Base-by-base conservation (phyloP, 768 basidiomycete species). In the Cystofilobasidium bisporidii region DNA sequence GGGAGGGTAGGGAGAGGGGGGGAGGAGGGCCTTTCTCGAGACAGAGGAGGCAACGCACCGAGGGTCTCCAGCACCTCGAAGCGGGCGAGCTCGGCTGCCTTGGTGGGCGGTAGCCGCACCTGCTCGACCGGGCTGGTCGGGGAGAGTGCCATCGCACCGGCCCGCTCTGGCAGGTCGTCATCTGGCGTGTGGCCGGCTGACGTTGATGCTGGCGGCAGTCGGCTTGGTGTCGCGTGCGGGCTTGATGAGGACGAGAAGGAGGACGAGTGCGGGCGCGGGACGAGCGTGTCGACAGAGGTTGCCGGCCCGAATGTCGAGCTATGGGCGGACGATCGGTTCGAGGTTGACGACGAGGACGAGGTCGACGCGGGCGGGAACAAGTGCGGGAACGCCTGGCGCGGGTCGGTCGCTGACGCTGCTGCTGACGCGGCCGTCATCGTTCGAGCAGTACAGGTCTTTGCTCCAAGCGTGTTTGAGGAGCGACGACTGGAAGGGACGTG, bases 41-140 rank as follows among this genome's bases (percentile, higher is more conserved):
- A 14, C 12, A n/a, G 18, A 38, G n/a, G 3, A n/a, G 41, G n/a
- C 24, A 10, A 63, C 74, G 64, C 33, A 75, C 75, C 75, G 17
- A 80, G 72, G 2, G 79, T 80, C 58, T 79, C 78, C n/a, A 79
- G 74, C 15, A 80, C 76, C 71, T 80, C 78, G 55, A 74, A 74
- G 14, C 66, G 47, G 36, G 66, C 66, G 14, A 67, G 50, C 43
- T 67, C 66, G 33, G 33, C 24, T 3, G n/a, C 24, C 43, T 56
- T 45, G 53, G 60, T 43, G 30, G 58, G 58, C 6, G 32, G 58
- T n/a, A 41, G 41, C 32, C 36, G 10, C 10, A 36, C 36, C 33
- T 36, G 58, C 9, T 60, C 36, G 30, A 41, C 41, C 8, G 58
- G 28, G 33, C n/a, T 38, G 10, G 17, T 32, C 30, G 57, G 28